Conservation (phyloP, 2,329 filamentous ascomycete genomes). For the Fusarium foetens region DNA sequence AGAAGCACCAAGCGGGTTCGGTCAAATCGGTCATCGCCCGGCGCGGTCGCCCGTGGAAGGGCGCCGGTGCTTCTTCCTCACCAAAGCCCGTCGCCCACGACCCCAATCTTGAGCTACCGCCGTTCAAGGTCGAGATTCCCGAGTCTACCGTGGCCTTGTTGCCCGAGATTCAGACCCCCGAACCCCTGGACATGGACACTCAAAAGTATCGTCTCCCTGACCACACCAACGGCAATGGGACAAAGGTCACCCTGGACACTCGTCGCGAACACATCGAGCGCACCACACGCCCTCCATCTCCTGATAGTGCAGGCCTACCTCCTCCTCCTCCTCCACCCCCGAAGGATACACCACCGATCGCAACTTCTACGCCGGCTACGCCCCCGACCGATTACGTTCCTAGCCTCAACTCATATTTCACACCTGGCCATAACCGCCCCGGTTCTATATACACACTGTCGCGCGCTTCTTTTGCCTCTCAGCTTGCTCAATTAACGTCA, state of each 20-base stretch:
- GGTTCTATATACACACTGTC: conserved; percentile 95
- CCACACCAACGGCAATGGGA: conserved; percentile 73
- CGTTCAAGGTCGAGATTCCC: conserved; percentile 46
- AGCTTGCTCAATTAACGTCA: conserved; percentile 90
- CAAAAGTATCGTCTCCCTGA: conserved; percentile 80
- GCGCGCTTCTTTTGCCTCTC: conserved; percentile 89
- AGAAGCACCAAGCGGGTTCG: conserved; percentile 69
- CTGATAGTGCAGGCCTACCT: conserved; percentile 51
- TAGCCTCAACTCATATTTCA: conserved; percentile 71
- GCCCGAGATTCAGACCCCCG: conserved; percentile 62
- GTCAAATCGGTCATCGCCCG: conserved; percentile 64
- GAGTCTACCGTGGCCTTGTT: conserved; percentile 50
- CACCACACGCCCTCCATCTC: conserved; percentile 53
- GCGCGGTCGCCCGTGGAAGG: conserved; percentile 78
- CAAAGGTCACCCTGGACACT: conserved; percentile 68
- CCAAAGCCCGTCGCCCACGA: conserved; percentile 42
- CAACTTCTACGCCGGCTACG: conserved; percentile 42
- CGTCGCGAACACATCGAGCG: conserved; percentile 68
- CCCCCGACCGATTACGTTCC: conserved; percentile 57
- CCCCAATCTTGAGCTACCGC: conserved; percentile 36
- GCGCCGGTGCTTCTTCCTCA: conserved; percentile 58
- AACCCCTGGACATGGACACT: conserved; percentile 72
- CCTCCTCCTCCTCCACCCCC: conserved; percentile 54
- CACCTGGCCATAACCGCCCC: conserved; percentile 73
- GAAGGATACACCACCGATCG: conserved; percentile 53